Conservation (phyloP, 176 grass and related monocot genomes). For the Eremochloa ophiuroides region DNA sequence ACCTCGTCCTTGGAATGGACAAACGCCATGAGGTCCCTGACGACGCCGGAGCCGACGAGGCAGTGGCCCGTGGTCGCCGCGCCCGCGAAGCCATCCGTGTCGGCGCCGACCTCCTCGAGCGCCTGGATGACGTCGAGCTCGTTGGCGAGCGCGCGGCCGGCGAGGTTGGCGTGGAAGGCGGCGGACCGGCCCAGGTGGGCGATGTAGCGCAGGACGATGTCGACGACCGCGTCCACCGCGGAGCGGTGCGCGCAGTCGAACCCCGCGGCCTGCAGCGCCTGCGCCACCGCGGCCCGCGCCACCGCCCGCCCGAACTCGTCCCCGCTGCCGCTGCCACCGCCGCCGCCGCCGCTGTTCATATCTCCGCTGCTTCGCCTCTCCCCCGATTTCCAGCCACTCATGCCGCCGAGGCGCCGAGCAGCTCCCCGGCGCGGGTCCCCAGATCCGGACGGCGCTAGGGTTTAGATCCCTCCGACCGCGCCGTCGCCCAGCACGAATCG, state of each 20-base stretch:
- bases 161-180: slow-evolving; percentile 64
- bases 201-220: slow-evolving; percentile 64
- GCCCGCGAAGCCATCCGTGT: slow-evolving; percentile 48
- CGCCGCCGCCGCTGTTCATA: slow-evolving; percentile 12
- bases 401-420: slow-evolving; percentile 31
- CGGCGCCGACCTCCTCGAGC: slow-evolving; percentile 64
- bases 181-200: slow-evolving; percentile 59
- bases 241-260: slow-evolving; percentile 62
- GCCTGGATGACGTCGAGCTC: slow-evolving; percentile 75
- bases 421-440: slow-evolving; percentile 41
- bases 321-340: slow-evolving; percentile 11
- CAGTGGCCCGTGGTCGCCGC: slow-evolving; percentile 53
- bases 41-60: slow-evolving; percentile 59
- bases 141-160: slow-evolving; percentile 59
- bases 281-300: slow-evolving; percentile 54
- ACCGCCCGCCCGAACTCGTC: slow-evolving; percentile 66
- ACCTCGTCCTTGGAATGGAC: slow-evolving; percentile 49
- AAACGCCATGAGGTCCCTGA: slow-evolving; percentile 54
- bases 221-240: slow-evolving; percentile 64
- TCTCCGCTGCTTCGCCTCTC: slow-evolving; percentile 11
- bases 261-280: slow-evolving; percentile 57
- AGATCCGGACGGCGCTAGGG: slow-evolving; percentile 58
- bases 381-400: slow-evolving; percentile 12
- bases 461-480: slow-evolving; percentile 32
- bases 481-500: slow-evolving; percentile 2